Evolutionary conservation across 192 early-diverging fungal species (phyloP), one percentile per base, ranked within the genome.

Genomic region (Backusella tuberculispora): DNA sequence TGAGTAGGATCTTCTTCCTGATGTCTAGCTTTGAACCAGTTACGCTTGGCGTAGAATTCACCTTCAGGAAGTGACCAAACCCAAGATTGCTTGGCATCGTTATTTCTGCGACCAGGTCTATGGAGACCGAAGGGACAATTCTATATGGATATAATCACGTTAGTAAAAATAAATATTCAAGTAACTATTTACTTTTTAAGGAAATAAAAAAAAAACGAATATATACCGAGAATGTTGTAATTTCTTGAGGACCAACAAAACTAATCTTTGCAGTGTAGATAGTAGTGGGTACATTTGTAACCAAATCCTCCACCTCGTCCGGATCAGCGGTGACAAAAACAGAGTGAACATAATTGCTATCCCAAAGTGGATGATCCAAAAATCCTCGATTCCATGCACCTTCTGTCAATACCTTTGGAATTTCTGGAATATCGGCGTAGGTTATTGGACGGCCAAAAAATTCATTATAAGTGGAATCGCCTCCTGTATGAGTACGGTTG

Each of bases 1-100:
- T 86, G 85, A 48, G 85, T 86, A 29, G 85, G 85, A 63, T 85
- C 84, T 73, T 81, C 80, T 66, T 85, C 84, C 74, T 78, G 76
- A 41, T 86, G 83, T 48, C 85, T 83, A 63, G 80, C 43, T 75
- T 86, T 86, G 74, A 86, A 82, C 21, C 70, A 83, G 45, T 45
- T 78, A 21, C 85, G 85, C 13, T 74, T 76, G 34, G 79, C 73
- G 5, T 73, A 69, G 34, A 42, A 65, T 10, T 83, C 50, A 5
- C 74, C 75, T 9, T 17, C 43, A n/a, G 73, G 26, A 24, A 83
- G 76, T 15, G 41, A 26, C 80, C 80, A 86, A n/a, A 70, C 69
- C 85, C 85, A 86, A 65, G 78, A 82, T 50, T 86, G 85, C 69
- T 86, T 86, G 66, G 85, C 80, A 44, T 86, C 81, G 69, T 86